Evolutionary conservation across 176 grass and related monocot species (phyloP), one percentile per base, ranked within the genome.

Genomic region (Chloris gayana): DNA sequence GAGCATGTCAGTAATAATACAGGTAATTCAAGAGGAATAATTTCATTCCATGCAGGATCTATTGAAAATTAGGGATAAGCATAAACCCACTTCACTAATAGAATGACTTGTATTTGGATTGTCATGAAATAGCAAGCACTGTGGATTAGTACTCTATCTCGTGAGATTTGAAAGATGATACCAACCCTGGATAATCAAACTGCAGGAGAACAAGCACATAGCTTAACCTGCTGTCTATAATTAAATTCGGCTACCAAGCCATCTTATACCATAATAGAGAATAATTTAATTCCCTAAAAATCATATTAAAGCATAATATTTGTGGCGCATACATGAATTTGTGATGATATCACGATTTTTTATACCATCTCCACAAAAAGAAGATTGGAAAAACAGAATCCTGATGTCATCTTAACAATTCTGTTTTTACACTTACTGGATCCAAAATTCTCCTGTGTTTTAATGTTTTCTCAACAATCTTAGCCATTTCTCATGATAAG

Each of bases 401-500:
- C 32, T 19, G 49, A 44, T 21, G 25, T n/a, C 38, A 51, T 63
- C 19, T 19, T 56, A 12, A 63, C 41, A 39, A 60, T 58, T 8
- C 29, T 57, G 38, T 31, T 71, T 71, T 8, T 73, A 30, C 24
- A 19, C 42, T 58, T 83, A 68, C 11, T 22, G 37, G 39, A 51
- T 78, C 44, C 24, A 38, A 5, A 44, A 33, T 30, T 32, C 26
- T 44, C 8, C 18, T 64, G 7, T 51, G 12, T 45, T 34, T 74
- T 17, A 67, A 82, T 22, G 57, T 21, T 67, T 49, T 69, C 14
- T 47, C 10, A 14, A 45, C 38, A 33, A 11, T 75, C 58, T 61
- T 29, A 53, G 56, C 45, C 71, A 38, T 47, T 75, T 77, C 33
- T 83, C 57, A 77, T 50, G 17, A 85, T 71, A 72, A 32, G 65